Conservation (phyloP, 2,329 filamentous ascomycete species). For the Penicillium psychrosexuale region DNA sequence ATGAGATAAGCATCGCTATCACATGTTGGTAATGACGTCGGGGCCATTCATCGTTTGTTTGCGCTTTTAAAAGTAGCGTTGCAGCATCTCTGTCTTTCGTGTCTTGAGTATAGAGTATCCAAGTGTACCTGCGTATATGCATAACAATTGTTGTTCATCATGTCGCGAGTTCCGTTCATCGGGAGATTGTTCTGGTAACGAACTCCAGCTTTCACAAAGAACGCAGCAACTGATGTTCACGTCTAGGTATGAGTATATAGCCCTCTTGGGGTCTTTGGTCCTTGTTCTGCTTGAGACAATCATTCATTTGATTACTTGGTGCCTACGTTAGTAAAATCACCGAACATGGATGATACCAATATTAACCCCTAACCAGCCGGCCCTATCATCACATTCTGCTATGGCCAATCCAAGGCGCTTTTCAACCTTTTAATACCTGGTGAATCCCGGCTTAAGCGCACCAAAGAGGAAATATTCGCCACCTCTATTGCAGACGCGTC, state of each 20-base stretch:
- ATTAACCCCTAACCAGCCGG: constrained; percentile 54
- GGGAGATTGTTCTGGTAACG: constrained; percentile 56
- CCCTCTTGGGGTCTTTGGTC: constrained; percentile 76
- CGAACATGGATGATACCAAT: neutral
- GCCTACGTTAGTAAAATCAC: constrained; percentile 64
- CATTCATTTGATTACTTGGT: constrained; percentile 81
- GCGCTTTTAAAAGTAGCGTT: neutral
- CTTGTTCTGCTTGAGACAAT: constrained; percentile 79
- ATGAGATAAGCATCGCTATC: constrained; percentile 36
- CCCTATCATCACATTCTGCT: constrained; percentile 77
- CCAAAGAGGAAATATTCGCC: constrained; percentile 67
- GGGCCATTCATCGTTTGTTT: neutral
- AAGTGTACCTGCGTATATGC: constrained; percentile 2
- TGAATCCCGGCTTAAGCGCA: constrained; percentile 64
- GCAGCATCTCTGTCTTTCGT: neutral
- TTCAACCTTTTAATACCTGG: constrained; percentile 77
- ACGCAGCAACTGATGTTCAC: constrained; percentile 7
- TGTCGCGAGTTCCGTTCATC: constrained; percentile 61
- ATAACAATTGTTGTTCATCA: constrained; percentile 27
- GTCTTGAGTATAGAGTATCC: neutral
- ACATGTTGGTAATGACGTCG: constrained; percentile 27
- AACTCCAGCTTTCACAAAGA: neutral
- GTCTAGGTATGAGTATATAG: constrained; percentile 76
- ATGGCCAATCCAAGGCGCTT: constrained; percentile 73
- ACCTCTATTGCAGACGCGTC: constrained; percentile 77